Percentiles rank a stretch among this genome's conserved stretches.
Conservation (phyloP, 23 red algal species). For the Gracilaria vermiculophylla region DNA sequence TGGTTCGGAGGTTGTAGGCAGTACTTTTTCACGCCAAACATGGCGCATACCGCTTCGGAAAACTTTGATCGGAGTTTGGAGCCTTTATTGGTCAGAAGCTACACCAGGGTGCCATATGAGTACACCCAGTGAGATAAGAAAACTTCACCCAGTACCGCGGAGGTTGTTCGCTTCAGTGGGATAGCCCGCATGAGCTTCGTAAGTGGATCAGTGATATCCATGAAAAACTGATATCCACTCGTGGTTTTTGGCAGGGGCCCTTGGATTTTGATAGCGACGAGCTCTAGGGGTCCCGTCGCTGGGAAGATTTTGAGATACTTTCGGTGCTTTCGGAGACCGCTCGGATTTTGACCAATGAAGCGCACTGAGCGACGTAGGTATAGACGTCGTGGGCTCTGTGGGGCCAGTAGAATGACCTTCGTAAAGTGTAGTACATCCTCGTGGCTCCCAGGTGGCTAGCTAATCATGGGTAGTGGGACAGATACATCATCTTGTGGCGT, state of each 20-base stretch:
- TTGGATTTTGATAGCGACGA: conserved; percentile 17
- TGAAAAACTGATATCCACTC: background rate
- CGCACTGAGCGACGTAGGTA: background rate
- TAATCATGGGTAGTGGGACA: background rate
- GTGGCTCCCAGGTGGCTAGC: background rate
- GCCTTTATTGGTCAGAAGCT: conserved; percentile 42
- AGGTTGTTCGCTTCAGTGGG: no score
- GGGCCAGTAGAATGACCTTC: conserved; percentile 32
- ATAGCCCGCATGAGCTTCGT: no score
- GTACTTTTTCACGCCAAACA: conserved; percentile 11
- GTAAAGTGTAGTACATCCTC: background rate
- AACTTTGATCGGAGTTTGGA: conserved; percentile 8
- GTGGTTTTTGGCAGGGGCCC: background rate
- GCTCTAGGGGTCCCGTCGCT: background rate
- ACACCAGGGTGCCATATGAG: background rate
- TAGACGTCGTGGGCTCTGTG: conserved; percentile 1
- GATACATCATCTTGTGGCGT: background rate
- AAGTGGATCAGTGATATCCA: conserved; percentile 38
- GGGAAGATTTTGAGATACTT: conserved; percentile 44
- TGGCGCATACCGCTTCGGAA: background rate
- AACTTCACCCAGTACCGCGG: background rate
- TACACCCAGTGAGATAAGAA: conserved; percentile 16
- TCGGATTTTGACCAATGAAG: background rate
- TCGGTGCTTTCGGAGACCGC: background rate
- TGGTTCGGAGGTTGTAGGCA: conserved; percentile 29